Percentiles rank a stretch among this genome's conserved stretches.
These are phyloP conservation scores for Aspergillaceae sp. DNA, from an alignment of 2,329 filamentous ascomycete genomes.

Conservation along the genomic window DNA sequence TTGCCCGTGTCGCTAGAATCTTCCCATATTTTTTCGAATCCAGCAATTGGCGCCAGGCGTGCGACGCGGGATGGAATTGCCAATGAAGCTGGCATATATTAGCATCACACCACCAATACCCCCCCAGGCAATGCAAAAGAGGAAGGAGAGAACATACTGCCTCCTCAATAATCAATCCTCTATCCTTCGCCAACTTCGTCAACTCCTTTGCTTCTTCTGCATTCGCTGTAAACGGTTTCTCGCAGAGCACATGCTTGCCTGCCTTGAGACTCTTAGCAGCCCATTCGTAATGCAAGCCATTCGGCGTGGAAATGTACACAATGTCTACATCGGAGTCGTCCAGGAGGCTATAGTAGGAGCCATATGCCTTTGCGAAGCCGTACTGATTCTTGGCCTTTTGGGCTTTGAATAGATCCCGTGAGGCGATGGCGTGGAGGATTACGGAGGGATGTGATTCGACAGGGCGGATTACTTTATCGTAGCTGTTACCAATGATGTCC, in stretches of 20 bases:
- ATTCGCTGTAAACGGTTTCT: conserved; percentile 24
- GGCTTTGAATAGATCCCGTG: conserved; percentile 41
- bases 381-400: conserved; percentile 43
- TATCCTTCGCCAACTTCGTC: conserved; percentile 30
- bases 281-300: conserved; percentile 38
- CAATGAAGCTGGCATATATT: conserved; percentile 25
- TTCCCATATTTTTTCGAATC: conserved; percentile 25
- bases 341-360: conserved; percentile 15
- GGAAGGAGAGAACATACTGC: conserved; percentile 22
- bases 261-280: conserved; percentile 27
- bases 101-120: neutral
- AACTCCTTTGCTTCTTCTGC: conserved; percentile 35
- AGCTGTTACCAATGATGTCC: neutral
- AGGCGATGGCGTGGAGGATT: conserved; percentile 46
- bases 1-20: conserved; percentile 19
- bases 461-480: conserved; percentile 30
- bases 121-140: neutral
- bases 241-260: conserved; percentile 23
- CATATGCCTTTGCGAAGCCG: conserved; percentile 38
- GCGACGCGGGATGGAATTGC: conserved; percentile 37
- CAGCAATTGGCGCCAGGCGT: conserved; percentile 28
- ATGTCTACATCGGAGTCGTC: conserved; percentile 33
- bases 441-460: conserved; percentile 48
- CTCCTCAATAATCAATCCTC: conserved; percentile 43
- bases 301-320: conserved; percentile 45